Evolutionary conservation across 2,329 filamentous ascomycete species (phyloP).

Genomic region (Lachnellula occidentalis): DNA sequence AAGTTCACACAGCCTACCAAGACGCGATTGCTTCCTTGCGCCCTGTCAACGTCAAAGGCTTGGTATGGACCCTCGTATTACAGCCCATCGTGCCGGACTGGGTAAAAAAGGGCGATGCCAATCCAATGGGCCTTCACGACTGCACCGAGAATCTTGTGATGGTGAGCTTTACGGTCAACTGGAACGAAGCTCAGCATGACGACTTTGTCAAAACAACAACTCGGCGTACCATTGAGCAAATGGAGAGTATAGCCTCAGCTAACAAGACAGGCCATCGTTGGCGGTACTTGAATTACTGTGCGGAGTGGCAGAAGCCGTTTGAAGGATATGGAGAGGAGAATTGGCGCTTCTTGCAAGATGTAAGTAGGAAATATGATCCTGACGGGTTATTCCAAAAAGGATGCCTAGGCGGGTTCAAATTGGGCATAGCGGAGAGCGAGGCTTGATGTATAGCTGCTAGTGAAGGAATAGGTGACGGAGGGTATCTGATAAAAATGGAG

Average conservation of each 20-base stretch:
- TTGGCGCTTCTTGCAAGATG: conserved; percentile 8
- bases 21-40: conserved; percentile 26
- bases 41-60: conserved; percentile 20
- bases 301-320: conserved; percentile 27
- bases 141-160: conserved; percentile 28
- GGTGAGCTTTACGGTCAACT: conserved; percentile 33
- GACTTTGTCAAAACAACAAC: conserved; percentile 26
- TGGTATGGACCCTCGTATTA: conserved; percentile 32
- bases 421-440: neutral
- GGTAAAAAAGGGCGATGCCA: conserved; percentile 23
- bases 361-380: conserved; percentile 7
- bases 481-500: too few relatives aligned
- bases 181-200: conserved; percentile 28
- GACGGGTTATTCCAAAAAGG: conserved; percentile 9
- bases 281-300: conserved; percentile 30
- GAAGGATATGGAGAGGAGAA: conserved; percentile 29
- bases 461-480: too few relatives aligned
- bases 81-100: conserved; percentile 29
- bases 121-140: conserved; percentile 27
- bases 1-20: conserved; percentile 26
- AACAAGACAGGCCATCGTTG: conserved; percentile 22
- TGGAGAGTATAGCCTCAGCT: conserved; percentile 28
- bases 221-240: conserved; percentile 27
- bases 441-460: neutral
- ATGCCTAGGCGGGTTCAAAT: conserved; percentile 7